phyloP scores from a whole-genome alignment of 176 grass and related monocot genomes.

The Themeda triandra region DNA sequence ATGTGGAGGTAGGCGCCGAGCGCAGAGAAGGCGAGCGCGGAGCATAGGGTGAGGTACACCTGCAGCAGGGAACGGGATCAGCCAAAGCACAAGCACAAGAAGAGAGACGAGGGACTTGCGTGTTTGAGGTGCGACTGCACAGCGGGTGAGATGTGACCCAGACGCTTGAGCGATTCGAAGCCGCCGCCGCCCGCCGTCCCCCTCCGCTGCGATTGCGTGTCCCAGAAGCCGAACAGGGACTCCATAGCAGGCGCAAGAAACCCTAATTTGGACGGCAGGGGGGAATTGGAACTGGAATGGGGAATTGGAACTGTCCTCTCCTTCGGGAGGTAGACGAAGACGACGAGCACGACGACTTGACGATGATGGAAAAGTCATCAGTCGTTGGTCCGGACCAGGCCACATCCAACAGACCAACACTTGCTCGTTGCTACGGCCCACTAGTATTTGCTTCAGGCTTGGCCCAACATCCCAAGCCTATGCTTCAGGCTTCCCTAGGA shows the following conservation, averaged over 20 bases:
- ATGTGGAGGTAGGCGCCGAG: conserved; percentile 65
- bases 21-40: conserved; percentile 50
- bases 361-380: too few species aligned
- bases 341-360: too few species aligned
- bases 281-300: too few species aligned
- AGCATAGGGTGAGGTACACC: conserved; percentile 79
- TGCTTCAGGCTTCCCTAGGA: too few species aligned
- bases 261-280: too few species aligned
- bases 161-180: conserved; percentile 12
- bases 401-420: too few species aligned
- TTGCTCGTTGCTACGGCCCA: too few species aligned
- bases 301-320: too few species aligned
- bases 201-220: not conserved
- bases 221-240: not conserved
- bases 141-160: conserved; percentile 17
- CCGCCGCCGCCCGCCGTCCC: not conserved
- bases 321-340: too few species aligned
- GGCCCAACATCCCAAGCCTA: too few species aligned
- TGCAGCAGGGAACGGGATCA: conserved; percentile 5
- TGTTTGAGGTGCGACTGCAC: conserved; percentile 32
- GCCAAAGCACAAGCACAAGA: not conserved
- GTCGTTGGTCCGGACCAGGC: too few species aligned
- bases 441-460: too few species aligned
- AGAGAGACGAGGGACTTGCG: not conserved
- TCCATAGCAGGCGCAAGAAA: not conserved